These are phyloP conservation scores for Dactylellina drechsleri DNA, from an alignment of 2,329 filamentous ascomycete species.

Conservation along the genomic window DNA sequence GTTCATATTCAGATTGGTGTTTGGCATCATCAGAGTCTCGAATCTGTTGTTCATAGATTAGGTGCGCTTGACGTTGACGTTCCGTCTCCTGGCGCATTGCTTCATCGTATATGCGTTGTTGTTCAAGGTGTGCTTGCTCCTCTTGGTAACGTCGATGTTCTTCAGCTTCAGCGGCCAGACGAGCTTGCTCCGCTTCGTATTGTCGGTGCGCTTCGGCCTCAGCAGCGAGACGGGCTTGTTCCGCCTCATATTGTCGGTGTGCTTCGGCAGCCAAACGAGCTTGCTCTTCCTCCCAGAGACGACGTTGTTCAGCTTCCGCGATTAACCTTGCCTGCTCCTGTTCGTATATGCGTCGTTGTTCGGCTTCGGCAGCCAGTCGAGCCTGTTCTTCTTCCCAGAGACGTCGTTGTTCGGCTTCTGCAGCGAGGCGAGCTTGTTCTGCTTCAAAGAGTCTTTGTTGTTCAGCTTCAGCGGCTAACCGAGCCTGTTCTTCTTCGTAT, in stretches of 20 bases:
- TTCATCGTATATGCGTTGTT: slow-evolving; percentile 37
- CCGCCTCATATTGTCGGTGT: slow-evolving; percentile 19
- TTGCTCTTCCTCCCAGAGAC: slow-evolving; percentile 20
- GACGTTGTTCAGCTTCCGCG: slow-evolving; percentile 27
- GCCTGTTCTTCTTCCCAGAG: slow-evolving; percentile 20
- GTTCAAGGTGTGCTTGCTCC: slow-evolving; percentile 24
- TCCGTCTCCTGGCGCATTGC: slow-evolving; percentile 20
- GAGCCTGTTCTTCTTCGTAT: slow-evolving; percentile 33
- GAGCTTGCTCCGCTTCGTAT: slow-evolving; percentile 28
- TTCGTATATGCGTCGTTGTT: slow-evolving; percentile 11
- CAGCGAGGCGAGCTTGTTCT: slow-evolving; percentile 20
- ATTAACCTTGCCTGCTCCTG: slow-evolving; percentile 15
- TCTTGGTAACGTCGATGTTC: slow-evolving; percentile 19
- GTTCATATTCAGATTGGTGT: slow-evolving; percentile 14
- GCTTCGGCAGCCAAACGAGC: slow-evolving; percentile 29
- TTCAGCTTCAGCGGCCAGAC: slow-evolving; percentile 25
- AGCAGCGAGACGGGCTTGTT: slow-evolving; percentile 28
- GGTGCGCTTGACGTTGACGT: slow-evolving; percentile 43
- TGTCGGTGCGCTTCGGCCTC: slow-evolving; percentile 20
- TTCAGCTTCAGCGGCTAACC: slow-evolving; percentile 34
- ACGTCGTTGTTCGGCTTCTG: slow-evolving; percentile 22
- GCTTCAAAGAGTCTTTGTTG: slow-evolving; percentile 16
- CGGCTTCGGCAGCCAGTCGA: slow-evolving; percentile 24
- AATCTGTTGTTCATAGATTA: slow-evolving; percentile 46
- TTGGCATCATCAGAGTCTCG: slow-evolving; percentile 23